A percentile compares a stretch with the other conserved stretches of the same genome.
These are phyloP conservation scores for Tulasnella sp. DNA, from an alignment of 768 basidiomycete genomes.

Conservation along the genomic window DNA sequence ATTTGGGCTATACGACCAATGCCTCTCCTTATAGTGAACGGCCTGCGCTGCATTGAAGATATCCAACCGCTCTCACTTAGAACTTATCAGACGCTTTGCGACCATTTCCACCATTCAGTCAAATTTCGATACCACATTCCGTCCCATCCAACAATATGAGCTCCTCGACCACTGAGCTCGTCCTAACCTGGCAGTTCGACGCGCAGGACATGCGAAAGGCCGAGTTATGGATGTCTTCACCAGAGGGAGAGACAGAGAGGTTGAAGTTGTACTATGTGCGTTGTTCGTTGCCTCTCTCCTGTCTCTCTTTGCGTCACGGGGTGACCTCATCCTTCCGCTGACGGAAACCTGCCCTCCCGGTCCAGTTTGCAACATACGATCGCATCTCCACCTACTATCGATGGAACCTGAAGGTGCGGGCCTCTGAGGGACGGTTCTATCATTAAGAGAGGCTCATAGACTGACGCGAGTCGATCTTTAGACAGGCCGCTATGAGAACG, in stretches of 20 bases:
- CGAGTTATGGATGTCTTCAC: neutral
- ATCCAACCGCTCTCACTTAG: no score
- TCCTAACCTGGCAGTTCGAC: constrained; percentile 10
- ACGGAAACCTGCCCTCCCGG: neutral
- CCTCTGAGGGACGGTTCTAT: neutral
- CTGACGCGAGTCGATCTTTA: neutral
- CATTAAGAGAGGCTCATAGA: neutral
- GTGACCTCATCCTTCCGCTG: neutral
- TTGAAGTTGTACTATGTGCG: constrained; percentile 4
- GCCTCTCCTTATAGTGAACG: no score
- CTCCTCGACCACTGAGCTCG: neutral
- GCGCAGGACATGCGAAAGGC: constrained; percentile 7
- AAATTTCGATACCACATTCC: neutral
- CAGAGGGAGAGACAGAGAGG: neutral
- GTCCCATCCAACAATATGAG: no score
- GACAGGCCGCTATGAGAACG: constrained; percentile 38
- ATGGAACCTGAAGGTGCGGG: neutral
- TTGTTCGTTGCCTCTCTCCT: neutral
- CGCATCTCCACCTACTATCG: constrained; percentile 9
- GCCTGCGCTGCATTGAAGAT: no score
- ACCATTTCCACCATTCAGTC: no score
- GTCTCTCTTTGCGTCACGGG: no score
- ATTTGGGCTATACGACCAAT: no score
- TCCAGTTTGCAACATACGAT: constrained; percentile 3
- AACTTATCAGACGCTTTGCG: no score